Conservation (phyloP, 495 filamentous ascomycete genomes). For the Aspergillus nidulans region DNA sequence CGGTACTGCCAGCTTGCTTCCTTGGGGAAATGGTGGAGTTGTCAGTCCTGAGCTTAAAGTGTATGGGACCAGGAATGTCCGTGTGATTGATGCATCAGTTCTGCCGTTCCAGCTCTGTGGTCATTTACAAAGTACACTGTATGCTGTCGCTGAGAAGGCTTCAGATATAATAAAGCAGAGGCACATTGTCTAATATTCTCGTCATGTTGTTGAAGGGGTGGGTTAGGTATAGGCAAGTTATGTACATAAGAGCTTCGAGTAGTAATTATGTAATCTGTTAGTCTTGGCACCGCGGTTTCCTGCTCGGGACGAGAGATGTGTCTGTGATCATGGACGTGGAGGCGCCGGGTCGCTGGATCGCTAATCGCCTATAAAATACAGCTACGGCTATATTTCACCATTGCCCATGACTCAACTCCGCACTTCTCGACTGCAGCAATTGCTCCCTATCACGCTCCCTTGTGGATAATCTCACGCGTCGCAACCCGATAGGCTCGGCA, state of each 20-base stretch:
- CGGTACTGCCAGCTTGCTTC: constrained; percentile 33
- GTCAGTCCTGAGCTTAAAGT: constrained; percentile 34
- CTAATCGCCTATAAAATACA: constrained; percentile 5
- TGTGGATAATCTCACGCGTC: constrained; percentile 4
- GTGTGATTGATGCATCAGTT: constrained; percentile 55
- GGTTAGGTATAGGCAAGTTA: too few relatives aligned
- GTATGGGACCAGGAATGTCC: constrained; percentile 42
- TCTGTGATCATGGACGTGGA: too few relatives aligned
- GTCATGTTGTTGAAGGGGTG: too few relatives aligned
- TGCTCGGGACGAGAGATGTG: too few relatives aligned
- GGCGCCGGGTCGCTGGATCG: too few relatives aligned
- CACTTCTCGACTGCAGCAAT: background rate
- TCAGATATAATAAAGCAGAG: constrained; percentile 48
- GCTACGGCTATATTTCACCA: constrained; percentile 9
- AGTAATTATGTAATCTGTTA: too few relatives aligned
- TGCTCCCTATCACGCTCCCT: background rate
- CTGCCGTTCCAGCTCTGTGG: constrained; percentile 49
- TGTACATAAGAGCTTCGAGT: too few relatives aligned
- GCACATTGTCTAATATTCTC: background rate
- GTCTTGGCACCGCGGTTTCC: too few relatives aligned
- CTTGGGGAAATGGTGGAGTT: constrained; percentile 50
- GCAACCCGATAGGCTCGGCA: constrained; percentile 2
- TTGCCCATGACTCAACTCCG: background rate
- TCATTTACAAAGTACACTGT: constrained; percentile 49
- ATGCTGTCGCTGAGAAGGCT: constrained; percentile 54